These are phyloP conservation scores for Kwoniella sp. DNA, from an alignment of 768 basidiomycete species.

Conservation along the genomic window DNA sequence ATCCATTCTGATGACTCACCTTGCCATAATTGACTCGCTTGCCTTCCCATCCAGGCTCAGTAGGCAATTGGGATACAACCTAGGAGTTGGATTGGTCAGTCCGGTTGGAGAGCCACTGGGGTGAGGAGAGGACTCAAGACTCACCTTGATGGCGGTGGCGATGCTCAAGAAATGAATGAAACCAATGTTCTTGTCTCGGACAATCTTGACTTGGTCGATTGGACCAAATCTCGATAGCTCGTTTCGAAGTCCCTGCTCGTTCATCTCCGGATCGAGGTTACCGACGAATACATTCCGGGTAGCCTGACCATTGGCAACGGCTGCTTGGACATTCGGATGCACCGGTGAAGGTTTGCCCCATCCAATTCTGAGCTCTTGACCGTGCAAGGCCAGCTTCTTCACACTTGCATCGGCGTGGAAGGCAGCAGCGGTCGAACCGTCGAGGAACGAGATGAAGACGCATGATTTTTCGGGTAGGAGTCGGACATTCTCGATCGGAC, in stretches of 20 bases:
- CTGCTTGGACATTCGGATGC: slow-evolving; percentile 78
- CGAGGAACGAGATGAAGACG: slow-evolving; percentile 97
- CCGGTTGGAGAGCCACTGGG: background rate
- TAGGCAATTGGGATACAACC: slow-evolving; percentile 92
- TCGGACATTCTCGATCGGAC: slow-evolving; percentile 90
- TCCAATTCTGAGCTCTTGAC: slow-evolving; percentile 95
- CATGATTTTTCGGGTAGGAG: slow-evolving; percentile 96
- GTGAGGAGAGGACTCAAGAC: slow-evolving; percentile 29
- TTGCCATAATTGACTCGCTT: slow-evolving; percentile 98
- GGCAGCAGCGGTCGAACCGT: slow-evolving; percentile 85
- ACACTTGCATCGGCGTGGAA: slow-evolving; percentile 97
- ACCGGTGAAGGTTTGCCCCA: slow-evolving; percentile 96
- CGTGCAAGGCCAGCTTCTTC: slow-evolving; percentile 89
- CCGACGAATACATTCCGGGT: slow-evolving; percentile 96
- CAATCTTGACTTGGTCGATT: slow-evolving; percentile 99
- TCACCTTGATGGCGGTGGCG: slow-evolving; percentile 87
- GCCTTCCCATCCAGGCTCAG: slow-evolving; percentile 89
- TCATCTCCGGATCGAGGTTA: slow-evolving; percentile 83
- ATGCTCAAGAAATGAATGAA: slow-evolving; percentile 99
- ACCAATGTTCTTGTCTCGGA: slow-evolving; percentile 97
- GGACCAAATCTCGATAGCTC: slow-evolving; percentile 89
- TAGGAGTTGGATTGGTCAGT: slow-evolving; percentile 48
- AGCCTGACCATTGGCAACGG: slow-evolving; percentile 88
- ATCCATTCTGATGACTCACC: slow-evolving; percentile 29
- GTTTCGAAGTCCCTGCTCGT: slow-evolving; percentile 88